Evolutionary conservation across 1,139 yeast genomes (phyloP).

Genomic region (Sugiyamaella sp.): DNA sequence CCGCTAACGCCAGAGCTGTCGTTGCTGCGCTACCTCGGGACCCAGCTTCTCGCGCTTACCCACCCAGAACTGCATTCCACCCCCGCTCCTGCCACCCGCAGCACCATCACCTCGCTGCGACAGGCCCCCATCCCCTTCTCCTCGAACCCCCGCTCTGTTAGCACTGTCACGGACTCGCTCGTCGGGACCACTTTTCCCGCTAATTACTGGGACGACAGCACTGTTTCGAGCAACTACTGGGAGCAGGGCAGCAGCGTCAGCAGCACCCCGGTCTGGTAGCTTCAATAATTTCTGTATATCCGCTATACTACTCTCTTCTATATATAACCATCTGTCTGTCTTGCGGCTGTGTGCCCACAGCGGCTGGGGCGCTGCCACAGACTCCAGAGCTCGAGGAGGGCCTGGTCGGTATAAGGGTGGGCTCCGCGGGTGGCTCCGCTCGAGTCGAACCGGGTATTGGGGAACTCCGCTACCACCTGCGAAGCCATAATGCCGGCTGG

Average conservation of each 20-base stretch:
- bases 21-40: conserved; percentile 26
- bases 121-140: neutral
- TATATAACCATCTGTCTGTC: neutral
- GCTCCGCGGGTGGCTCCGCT: too few species aligned
- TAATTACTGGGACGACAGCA: conserved; percentile 29
- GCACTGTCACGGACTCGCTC: conserved; percentile 19
- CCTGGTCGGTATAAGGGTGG: too few species aligned
- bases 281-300: neutral
- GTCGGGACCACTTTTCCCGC: conserved; percentile 10
- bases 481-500: neutral
- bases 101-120: neutral
- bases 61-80: conserved; percentile 16
- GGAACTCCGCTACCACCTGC: neutral
- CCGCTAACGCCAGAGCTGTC: conserved; percentile 28
- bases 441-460: too few species aligned
- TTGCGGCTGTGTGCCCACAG: neutral
- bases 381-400: too few species aligned
- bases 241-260: conserved; percentile 27
- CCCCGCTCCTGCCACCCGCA: neutral
- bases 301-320: neutral
- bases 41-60: conserved; percentile 23
- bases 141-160: conserved; percentile 18
- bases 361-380: neutral
- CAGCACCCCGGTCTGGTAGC: conserved; percentile 31
- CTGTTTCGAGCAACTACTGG: conserved; percentile 26